phyloP scores from a whole-genome alignment of 768 basidiomycete genomes.

The Baorangia bicolor region DNA sequence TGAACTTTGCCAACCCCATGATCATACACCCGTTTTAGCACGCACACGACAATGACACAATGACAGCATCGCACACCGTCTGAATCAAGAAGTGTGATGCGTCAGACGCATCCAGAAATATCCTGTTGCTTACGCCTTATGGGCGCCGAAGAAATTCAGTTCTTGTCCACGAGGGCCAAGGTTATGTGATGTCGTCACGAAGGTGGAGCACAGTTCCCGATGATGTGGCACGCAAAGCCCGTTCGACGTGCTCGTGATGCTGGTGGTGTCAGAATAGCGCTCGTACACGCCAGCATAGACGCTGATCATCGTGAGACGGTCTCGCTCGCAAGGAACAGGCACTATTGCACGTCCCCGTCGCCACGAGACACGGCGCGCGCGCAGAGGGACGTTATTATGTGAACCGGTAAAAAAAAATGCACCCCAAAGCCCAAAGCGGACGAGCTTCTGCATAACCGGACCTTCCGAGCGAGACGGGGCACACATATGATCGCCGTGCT shows the following conservation, averaged over 20 bases:
- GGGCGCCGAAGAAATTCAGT: not conserved
- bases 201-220: not conserved
- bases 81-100: not conserved
- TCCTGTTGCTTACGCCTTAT: not conserved
- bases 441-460: not conserved
- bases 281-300: not conserved
- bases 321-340: not conserved
- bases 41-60: not conserved
- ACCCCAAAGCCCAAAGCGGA: conserved; percentile 1
- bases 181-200: not conserved
- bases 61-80: not conserved
- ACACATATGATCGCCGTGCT: conserved; percentile 8
- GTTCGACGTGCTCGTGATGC: not conserved
- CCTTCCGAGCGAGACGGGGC: not conserved
- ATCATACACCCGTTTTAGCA: not conserved
- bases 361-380: not conserved
- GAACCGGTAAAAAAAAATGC: not conserved
- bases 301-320: not conserved
- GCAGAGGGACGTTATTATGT: not conserved
- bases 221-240: not conserved
- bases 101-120: not conserved
- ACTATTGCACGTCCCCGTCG: not conserved
- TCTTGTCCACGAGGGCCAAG: not conserved
- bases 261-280: not conserved
- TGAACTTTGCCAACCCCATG: not conserved